These are phyloP conservation scores for Cyclocybe aegerita DNA, from an alignment of 768 basidiomycete species.

Conservation along the genomic window DNA sequence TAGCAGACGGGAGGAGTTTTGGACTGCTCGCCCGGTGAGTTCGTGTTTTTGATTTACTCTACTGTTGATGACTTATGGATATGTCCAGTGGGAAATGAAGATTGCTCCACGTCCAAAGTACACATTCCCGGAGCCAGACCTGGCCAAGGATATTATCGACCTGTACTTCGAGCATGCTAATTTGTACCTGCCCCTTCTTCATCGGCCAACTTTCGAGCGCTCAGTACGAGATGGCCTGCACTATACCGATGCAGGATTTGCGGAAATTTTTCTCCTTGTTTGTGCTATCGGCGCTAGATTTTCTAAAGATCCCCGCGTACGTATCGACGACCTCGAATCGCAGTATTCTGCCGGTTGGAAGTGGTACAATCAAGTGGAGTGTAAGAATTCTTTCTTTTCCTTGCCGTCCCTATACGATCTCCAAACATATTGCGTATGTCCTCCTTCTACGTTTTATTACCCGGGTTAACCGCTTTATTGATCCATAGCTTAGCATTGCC, in stretches of 20 bases:
- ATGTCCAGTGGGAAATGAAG: not conserved
- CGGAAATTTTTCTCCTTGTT: conserved; percentile 53
- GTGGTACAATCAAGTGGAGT: conserved; percentile 58
- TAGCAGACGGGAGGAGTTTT: conserved; percentile 9
- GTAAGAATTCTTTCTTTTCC: conserved; percentile 52
- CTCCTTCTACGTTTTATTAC: not conserved
- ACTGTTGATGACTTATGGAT: too few species aligned
- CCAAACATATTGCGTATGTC: conserved; percentile 54
- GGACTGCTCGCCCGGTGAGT: conserved; percentile 6
- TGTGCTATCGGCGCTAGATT: conserved; percentile 62
- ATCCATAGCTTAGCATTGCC: conserved; percentile 36
- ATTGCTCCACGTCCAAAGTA: conserved; percentile 13
- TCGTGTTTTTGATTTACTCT: too few species aligned
- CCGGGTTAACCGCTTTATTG: not conserved
- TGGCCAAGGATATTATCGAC: too few species aligned
- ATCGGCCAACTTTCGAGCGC: conserved; percentile 60
- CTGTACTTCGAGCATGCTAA: conserved; percentile 58
- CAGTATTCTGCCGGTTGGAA: conserved; percentile 49
- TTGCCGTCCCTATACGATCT: conserved; percentile 67
- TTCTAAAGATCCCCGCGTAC: conserved; percentile 51
- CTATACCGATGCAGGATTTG: conserved; percentile 46
- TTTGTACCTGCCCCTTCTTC: conserved; percentile 56
- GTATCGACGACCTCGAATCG: conserved; percentile 28
- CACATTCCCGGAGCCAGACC: too few species aligned
- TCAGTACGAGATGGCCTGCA: conserved; percentile 46